Percentiles rank a stretch among this genome's conserved stretches.
phyloP scores from a whole-genome alignment of 2,329 filamentous ascomycete species.

The Sporothrix pseudoabietina region DNA sequence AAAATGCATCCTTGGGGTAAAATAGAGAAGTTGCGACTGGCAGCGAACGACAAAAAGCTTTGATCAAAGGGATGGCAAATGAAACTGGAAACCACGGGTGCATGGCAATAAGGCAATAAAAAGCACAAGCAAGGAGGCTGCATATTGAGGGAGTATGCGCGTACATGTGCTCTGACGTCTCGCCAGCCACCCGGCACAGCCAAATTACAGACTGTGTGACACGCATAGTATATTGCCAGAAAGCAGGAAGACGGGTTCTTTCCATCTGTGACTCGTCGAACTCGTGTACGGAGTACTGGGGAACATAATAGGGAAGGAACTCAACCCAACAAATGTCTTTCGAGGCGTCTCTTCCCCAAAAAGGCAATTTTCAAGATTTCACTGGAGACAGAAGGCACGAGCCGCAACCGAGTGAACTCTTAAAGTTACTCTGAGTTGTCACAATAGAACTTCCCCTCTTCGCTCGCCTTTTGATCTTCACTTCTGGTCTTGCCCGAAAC shows the following conservation, averaged over 20 bases:
- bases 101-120: slow-evolving; percentile 1
- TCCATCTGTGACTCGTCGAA: not conserved
- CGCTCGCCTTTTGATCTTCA: not conserved
- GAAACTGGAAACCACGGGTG: not conserved
- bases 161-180: slow-evolving; percentile 13
- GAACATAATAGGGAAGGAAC: not conserved
- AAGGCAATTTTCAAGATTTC: not conserved
- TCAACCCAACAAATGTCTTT: not conserved
- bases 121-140: slow-evolving; percentile 25
- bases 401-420: not conserved
- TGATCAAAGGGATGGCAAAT: slow-evolving; percentile 9
- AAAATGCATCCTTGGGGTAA: not conserved
- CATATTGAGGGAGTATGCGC: not conserved
- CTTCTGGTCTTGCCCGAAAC: not conserved
- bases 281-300: not conserved
- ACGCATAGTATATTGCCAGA: not conserved
- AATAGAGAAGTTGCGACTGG: slow-evolving; percentile 19
- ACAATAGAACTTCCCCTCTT: not conserved
- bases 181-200: slow-evolving; percentile 10
- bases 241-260: not conserved
- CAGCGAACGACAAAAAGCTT: not conserved
- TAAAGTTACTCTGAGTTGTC: not conserved
- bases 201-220: not conserved
- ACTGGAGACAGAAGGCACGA: slow-evolving; percentile 17
- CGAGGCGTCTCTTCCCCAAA: not conserved